Evolutionary conservation across 345 rosid species (phyloP).

Genomic region (Hibiscus tridactylites): DNA sequence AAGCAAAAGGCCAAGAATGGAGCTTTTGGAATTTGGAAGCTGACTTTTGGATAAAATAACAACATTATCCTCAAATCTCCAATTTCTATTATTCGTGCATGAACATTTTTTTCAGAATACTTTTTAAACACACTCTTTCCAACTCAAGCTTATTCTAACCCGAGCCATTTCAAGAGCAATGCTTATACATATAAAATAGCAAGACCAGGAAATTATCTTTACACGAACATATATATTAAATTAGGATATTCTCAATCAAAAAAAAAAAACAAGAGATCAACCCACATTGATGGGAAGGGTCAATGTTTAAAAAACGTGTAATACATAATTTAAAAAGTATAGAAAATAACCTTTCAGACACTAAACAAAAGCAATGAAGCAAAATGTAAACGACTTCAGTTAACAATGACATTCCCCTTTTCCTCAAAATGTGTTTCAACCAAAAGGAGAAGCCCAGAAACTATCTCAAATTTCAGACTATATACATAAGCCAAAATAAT

Average conservation of each 20-base stretch:
- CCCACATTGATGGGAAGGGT: conserved; percentile 2
- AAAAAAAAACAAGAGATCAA: background rate
- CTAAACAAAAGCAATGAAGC: background rate
- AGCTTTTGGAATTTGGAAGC: background rate
- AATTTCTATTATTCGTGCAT: background rate
- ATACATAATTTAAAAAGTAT: background rate
- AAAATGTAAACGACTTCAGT: background rate
- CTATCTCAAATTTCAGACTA: background rate
- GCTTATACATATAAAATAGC: background rate
- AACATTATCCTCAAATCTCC: background rate
- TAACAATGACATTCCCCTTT: background rate
- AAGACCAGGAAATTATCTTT: background rate
- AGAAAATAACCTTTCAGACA: background rate
- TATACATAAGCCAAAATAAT: no score
- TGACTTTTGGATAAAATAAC: background rate
- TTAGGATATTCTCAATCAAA: background rate
- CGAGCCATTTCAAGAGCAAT: background rate
- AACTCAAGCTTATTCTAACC: background rate
- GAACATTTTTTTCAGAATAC: background rate
- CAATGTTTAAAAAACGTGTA: background rate
- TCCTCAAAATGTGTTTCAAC: background rate
- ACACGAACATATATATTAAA: background rate
- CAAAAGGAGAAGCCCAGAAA: background rate
- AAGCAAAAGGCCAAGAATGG: background rate
- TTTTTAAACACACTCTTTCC: background rate